Percentiles rank a stretch among this genome's conserved stretches.
phyloP scores from a whole-genome alignment of 2,329 filamentous ascomycete species.

The Bipolaris sorokiniana region DNA sequence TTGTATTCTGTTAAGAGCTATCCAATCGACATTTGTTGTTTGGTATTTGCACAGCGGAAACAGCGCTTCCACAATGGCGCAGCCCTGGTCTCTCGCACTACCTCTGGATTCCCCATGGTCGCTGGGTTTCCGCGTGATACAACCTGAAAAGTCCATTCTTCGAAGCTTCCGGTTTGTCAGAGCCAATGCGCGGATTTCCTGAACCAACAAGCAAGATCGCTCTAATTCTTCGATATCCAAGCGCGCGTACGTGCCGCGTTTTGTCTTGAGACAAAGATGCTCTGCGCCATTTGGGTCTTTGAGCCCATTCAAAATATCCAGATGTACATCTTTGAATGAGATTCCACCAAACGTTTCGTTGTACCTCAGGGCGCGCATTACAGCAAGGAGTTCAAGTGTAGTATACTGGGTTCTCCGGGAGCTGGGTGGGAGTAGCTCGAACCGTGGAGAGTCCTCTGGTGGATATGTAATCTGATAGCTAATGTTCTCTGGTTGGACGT shows the following conservation, averaged over 20 bases:
- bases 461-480: slow-evolving; percentile 49
- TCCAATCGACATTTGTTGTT: slow-evolving; percentile 73
- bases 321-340: slow-evolving; percentile 68
- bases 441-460: slow-evolving; percentile 69
- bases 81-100: slow-evolving; percentile 66
- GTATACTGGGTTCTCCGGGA: slow-evolving; percentile 61
- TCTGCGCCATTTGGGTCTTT: slow-evolving; percentile 67
- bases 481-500: slow-evolving; percentile 70
- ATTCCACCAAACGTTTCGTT: slow-evolving; percentile 72
- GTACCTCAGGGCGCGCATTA: slow-evolving; percentile 72
- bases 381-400: slow-evolving; percentile 68
- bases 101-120: slow-evolving; percentile 49
- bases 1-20: slow-evolving; percentile 70
- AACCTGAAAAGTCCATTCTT: slow-evolving; percentile 69
- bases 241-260: slow-evolving; percentile 61
- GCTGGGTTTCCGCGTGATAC: slow-evolving; percentile 61
- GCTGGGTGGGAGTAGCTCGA: slow-evolving; percentile 66
- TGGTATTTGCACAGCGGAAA: slow-evolving; percentile 71
- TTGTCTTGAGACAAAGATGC: slow-evolving; percentile 65
- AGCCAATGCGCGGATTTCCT: slow-evolving; percentile 71
- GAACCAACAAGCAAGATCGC: slow-evolving; percentile 66
- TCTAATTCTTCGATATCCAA: slow-evolving; percentile 61
- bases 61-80: slow-evolving; percentile 72
- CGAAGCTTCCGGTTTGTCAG: slow-evolving; percentile 68
- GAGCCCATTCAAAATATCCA: slow-evolving; percentile 69